A percentile compares a stretch with the other conserved stretches of the same genome.
Evolutionary conservation across 345 rosid genomes (phyloP).

Genomic region (Euphorbia lathyris): DNA sequence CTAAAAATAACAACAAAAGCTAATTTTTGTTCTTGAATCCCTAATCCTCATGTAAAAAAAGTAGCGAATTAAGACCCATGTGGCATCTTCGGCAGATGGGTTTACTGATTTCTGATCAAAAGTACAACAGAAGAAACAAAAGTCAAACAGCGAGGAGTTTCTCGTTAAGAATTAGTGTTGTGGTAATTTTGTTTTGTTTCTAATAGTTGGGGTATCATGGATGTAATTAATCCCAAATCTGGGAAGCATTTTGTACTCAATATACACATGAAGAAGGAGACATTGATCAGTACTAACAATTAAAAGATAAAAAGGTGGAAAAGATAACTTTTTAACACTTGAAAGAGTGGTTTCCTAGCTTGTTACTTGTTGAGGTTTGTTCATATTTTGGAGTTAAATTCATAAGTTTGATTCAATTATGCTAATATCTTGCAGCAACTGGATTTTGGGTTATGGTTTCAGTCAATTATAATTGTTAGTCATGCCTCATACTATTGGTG

Average conservation of each 20-base stretch:
- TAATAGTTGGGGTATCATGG: too few relatives aligned
- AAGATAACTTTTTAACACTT: neutral
- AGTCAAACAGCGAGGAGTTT: too few relatives aligned
- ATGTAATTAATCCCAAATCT: too few relatives aligned
- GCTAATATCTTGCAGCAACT: neutral
- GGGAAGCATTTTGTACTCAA: neutral
- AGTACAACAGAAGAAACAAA: too few relatives aligned
- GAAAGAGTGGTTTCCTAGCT: neutral
- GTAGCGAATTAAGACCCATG: too few relatives aligned
- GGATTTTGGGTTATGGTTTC: neutral
- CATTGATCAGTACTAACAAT: neutral
- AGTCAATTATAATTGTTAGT: neutral
- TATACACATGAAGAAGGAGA: neutral
- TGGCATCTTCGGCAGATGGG: too few relatives aligned
- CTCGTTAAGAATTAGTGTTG: too few relatives aligned
- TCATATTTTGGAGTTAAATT: neutral
- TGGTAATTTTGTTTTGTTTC: too few relatives aligned
- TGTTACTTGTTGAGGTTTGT: neutral
- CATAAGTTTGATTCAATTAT: neutral
- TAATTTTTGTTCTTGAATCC: too few relatives aligned
- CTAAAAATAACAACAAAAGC: too few relatives aligned
- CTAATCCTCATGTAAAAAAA: too few relatives aligned
- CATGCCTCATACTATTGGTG: neutral
- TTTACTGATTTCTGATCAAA: too few relatives aligned
- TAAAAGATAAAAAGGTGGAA: neutral